A percentile compares a stretch with the other conserved stretches of the same genome.
Evolutionary conservation across 441 rosid species (phyloP).

Genomic region (Melastoma candidum): DNA sequence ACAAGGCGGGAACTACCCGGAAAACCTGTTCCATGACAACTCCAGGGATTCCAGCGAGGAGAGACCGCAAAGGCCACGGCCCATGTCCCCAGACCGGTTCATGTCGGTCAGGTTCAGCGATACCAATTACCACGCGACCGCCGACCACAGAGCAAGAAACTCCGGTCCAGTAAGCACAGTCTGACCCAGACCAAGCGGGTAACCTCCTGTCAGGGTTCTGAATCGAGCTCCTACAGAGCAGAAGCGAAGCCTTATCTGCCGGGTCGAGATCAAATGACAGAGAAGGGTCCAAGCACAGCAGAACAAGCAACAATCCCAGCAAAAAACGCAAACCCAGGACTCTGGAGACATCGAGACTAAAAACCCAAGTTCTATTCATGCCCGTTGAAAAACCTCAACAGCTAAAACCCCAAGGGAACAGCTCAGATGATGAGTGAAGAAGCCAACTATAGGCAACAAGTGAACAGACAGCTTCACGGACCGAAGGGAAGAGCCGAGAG

Average conservation of each 20-base stretch:
- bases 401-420: no score
- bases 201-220: slow-evolving; percentile 45
- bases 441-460: no score
- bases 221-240: slow-evolving; percentile 37
- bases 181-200: slow-evolving; percentile 54
- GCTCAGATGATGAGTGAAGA: no score
- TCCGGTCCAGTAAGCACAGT: slow-evolving; percentile 44
- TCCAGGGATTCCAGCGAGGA: slow-evolving; percentile 38
- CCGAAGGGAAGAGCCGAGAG: no score
- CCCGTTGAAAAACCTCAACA: no score
- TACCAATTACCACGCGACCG: slow-evolving; percentile 43
- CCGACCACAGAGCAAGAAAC: slow-evolving; percentile 10
- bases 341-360: no score
- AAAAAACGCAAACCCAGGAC: neutral
- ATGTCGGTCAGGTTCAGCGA: slow-evolving; percentile 43
- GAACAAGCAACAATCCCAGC: slow-evolving; percentile 17
- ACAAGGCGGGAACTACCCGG: slow-evolving; percentile 53
- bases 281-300: slow-evolving; percentile 27
- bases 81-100: slow-evolving; percentile 54
- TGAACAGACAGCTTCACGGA: no score
- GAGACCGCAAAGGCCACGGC: slow-evolving; percentile 48
- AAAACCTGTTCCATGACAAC: slow-evolving; percentile 48
- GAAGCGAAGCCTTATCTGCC: slow-evolving; percentile 45
- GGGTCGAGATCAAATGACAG: slow-evolving; percentile 34
- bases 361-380: no score